Conservation (phyloP, 2,329 filamentous ascomycete genomes). For the Cladosporium sphaerospermum region DNA sequence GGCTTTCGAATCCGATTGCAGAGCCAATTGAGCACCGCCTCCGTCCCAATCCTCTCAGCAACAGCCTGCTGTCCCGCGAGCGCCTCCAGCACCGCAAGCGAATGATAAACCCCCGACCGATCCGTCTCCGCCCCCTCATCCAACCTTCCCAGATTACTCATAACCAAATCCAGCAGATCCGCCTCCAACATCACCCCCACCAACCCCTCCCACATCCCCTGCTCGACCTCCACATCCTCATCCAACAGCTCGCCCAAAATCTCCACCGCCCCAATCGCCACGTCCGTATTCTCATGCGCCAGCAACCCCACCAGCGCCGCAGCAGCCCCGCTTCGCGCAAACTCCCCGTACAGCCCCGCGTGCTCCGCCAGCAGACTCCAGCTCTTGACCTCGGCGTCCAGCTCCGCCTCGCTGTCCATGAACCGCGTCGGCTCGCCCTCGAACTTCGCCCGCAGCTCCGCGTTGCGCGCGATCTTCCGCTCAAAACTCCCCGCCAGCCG, state of each 20-base stretch:
- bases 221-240: conserved; percentile 77
- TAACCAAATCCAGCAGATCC: conserved; percentile 66
- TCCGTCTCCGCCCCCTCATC: conserved; percentile 70
- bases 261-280: conserved; percentile 85
- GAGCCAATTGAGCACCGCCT: conserved; percentile 72
- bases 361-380: conserved; percentile 85
- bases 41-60: conserved; percentile 64
- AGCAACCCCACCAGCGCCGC: conserved; percentile 74
- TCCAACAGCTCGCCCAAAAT: conserved; percentile 88
- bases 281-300: conserved; percentile 94
- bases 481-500: conserved; percentile 79
- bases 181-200: conserved; percentile 57
- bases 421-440: conserved; percentile 75
- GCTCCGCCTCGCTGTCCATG: conserved; percentile 78
- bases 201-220: conserved; percentile 72
- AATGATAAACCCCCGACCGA: conserved; percentile 78
- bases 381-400: conserved; percentile 81
- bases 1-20: conserved; percentile 63
- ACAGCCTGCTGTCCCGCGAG: conserved; percentile 65
- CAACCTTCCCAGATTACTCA: conserved; percentile 71
- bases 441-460: conserved; percentile 78
- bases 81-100: conserved; percentile 76
- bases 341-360: conserved; percentile 72
- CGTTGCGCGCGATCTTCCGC: conserved; percentile 83
- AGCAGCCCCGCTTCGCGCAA: conserved; percentile 64